Evolutionary conservation across 1,284 basidiomycete species (phyloP).

Genomic region (Coniferiporia weirii): DNA sequence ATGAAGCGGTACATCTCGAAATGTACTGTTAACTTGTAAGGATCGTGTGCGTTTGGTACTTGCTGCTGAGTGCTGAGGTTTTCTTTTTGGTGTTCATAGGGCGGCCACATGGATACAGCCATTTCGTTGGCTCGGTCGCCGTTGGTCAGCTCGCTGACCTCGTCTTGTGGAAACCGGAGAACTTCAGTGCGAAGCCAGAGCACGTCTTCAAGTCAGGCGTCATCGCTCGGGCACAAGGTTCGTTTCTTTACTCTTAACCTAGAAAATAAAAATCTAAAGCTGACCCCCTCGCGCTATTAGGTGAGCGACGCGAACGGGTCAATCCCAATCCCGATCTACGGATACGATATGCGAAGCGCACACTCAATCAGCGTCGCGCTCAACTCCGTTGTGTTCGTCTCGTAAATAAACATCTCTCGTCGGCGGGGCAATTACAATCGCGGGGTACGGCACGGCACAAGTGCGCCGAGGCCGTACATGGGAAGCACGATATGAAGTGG

Average conservation of each 20-base stretch:
- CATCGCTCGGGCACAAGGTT: slow-evolving; percentile 85
- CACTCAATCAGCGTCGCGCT: slow-evolving; percentile 69
- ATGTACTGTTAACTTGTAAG: slow-evolving; percentile 96
- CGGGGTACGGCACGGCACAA: slow-evolving; percentile 75
- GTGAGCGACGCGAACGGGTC: slow-evolving; percentile 93
- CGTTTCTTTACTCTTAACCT: slow-evolving; percentile 21
- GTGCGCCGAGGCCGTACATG: slow-evolving; percentile 68
- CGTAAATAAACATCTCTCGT: slow-evolving; percentile 67
- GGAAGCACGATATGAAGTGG: slow-evolving; percentile 92
- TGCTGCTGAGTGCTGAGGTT: slow-evolving; percentile 11
- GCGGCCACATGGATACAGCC: slow-evolving; percentile 94
- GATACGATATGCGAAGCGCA: slow-evolving; percentile 87
- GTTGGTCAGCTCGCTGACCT: slow-evolving; percentile 88
- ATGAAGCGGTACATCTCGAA: slow-evolving; percentile 97
- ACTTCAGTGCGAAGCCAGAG: slow-evolving; percentile 90
- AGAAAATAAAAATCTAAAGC: background rate
- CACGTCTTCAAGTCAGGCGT: slow-evolving; percentile 94
- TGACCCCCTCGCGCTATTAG: slow-evolving; percentile 31
- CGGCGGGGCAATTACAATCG: slow-evolving; percentile 56
- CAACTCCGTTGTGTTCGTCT: slow-evolving; percentile 85
- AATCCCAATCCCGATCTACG: slow-evolving; percentile 85
- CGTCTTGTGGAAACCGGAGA: slow-evolving; percentile 90
- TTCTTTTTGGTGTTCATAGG: slow-evolving; percentile 35
- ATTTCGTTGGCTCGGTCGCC: slow-evolving; percentile 82
- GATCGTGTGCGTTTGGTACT: slow-evolving; percentile 23